Percentiles rank a stretch among this genome's conserved stretches.
These are phyloP conservation scores for Tylopilus balloui DNA, from an alignment of 768 basidiomycete genomes.

Conservation along the genomic window DNA sequence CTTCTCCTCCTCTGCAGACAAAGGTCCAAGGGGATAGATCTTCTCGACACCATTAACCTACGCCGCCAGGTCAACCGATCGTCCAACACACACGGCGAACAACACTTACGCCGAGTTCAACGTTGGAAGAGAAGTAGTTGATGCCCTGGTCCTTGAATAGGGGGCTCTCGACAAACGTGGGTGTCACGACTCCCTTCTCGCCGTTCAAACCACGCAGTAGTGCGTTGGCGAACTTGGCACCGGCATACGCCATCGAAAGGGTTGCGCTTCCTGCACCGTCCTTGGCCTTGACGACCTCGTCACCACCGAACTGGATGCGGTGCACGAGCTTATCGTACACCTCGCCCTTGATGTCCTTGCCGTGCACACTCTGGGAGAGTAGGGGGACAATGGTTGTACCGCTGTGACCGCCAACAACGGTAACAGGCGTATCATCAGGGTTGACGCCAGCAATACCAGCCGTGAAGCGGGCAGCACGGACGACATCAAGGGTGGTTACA, in stretches of 20 bases:
- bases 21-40: constrained; percentile 78
- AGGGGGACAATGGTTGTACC: constrained; percentile 97
- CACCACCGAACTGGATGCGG: constrained; percentile 96
- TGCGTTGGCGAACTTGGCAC: constrained; percentile 61
- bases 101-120: constrained; percentile 82
- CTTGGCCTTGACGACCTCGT: constrained; percentile 98
- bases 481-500: constrained; percentile 97
- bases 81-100: background rate
- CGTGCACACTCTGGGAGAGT: constrained; percentile 74
- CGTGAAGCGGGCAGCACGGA: constrained; percentile 91
- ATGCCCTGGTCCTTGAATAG: constrained; percentile 83
- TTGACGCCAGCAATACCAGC: constrained; percentile 59
- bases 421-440: constrained; percentile 65
- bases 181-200: constrained; percentile 66
- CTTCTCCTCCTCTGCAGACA: constrained; percentile 80
- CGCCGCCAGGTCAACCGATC: constrained; percentile 11
- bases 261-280: constrained; percentile 78
- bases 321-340: constrained; percentile 74
- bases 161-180: constrained; percentile 87
- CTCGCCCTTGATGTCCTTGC: constrained; percentile 72
- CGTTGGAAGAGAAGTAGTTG: constrained; percentile 90
- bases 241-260: constrained; percentile 75
- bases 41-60: constrained; percentile 85
- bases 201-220: constrained; percentile 61
- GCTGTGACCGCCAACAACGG: constrained; percentile 94